phyloP scores from a whole-genome alignment of 257 asterid species.

The Agastache rugosa region DNA sequence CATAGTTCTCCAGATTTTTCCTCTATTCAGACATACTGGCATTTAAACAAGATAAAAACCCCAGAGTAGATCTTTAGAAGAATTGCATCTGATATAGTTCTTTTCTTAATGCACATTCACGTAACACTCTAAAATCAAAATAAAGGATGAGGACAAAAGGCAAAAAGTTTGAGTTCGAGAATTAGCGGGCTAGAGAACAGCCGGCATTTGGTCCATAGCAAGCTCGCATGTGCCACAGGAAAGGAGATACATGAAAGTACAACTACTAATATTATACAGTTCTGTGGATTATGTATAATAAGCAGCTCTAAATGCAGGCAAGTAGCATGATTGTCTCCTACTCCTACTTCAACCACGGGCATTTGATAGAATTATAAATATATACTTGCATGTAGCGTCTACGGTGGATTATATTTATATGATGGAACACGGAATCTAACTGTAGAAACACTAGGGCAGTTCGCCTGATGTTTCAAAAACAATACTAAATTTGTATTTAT shows the following conservation, averaged over 20 bases:
- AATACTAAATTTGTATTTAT: neutral
- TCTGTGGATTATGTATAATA: neutral
- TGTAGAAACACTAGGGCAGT: neutral
- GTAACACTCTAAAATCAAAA: neutral
- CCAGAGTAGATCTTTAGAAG: neutral
- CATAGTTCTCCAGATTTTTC: conserved; percentile 3
- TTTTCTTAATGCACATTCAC: neutral
- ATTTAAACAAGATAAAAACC: neutral
- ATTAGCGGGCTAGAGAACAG: neutral
- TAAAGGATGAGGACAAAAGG: neutral
- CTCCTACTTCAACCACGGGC: neutral
- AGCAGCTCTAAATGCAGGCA: conserved; percentile 1
- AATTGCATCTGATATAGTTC: neutral
- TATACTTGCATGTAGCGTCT: neutral
- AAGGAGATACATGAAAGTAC: neutral
- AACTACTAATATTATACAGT: neutral
- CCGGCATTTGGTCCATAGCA: neutral
- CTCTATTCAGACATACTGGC: neutral
- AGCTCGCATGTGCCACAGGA: neutral
- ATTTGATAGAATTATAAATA: neutral
- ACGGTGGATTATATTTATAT: neutral
- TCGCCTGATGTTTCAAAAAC: neutral
- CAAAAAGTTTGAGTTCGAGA: neutral
- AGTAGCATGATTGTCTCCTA: neutral
- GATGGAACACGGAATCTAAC: neutral